Base-by-base conservation (phyloP, 352 stramenopile species). In the Albugo laibachii region DNA sequence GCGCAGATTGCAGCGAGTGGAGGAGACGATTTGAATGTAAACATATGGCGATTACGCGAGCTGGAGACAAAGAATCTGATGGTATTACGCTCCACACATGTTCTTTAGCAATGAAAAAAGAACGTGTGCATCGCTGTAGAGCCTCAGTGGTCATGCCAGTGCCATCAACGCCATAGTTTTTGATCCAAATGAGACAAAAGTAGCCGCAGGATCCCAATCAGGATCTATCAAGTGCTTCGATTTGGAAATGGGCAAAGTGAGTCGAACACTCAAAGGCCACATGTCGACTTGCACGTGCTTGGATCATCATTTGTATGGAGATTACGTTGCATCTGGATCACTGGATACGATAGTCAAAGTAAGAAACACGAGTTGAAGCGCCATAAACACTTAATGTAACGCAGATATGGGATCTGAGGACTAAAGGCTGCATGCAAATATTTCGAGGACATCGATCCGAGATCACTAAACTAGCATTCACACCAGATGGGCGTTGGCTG, bases 41-140 rank as follows among this genome's bases (percentile, higher is more conserved):
- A 89, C 31, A 50, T 89, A n/a, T 89, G 76, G 76, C 65, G 73
- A 35, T 78, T 89, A 69, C 71, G 73, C 34, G 76, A 89, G 51
- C 80, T 75, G 47, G 71, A 89, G 60, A 89, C 73, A 48, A 89
- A 89, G 56, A 89, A 85, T 53, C 84, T 89, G 38, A 83, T 86
- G 71, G 76, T 88, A 15, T 24, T 46, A 42, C 12, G 1, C 14
- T 1, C 2, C 35, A 11, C 18, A 35, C 13, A 27, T 36, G 14
- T 21, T 56, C 13, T 39, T 3, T 31, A 37, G 12, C 41, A 16
- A 5, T 49, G 13, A 16, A 48, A 20, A 40, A 13, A 15, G 8
- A 10, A 8, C 3, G 8, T 3, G 24, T 31, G 24, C 8, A 31
- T 31, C 24, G 24, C 24, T 43, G 38, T 43, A 89, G 77, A 91